phyloP scores from a whole-genome alignment of 371 early-diverging fungal species.

The Basidiobolus meristosporus region DNA sequence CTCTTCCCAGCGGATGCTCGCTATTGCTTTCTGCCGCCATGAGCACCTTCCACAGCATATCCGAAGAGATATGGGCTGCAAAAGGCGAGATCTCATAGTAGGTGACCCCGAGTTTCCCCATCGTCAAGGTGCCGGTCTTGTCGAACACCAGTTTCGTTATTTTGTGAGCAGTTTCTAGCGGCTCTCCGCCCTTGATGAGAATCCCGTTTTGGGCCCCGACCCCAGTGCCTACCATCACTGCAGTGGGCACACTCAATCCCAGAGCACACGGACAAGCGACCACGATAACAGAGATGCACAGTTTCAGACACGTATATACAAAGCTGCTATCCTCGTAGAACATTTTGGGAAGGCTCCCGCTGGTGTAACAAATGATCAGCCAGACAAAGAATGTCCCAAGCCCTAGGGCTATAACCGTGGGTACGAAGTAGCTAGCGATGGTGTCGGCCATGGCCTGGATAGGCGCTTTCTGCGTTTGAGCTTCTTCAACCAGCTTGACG shows the following conservation, averaged over 20 bases:
- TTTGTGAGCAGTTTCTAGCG: conserved; percentile 62
- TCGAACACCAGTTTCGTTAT: conserved; percentile 84
- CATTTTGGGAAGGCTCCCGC: conserved; percentile 23
- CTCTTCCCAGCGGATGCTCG: conserved; percentile 79
- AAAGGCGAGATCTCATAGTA: conserved; percentile 7
- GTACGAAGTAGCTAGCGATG: conserved; percentile 83
- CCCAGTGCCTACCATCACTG: conserved; percentile 96
- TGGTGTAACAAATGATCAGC: conserved; percentile 32
- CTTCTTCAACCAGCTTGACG: conserved; percentile 74
- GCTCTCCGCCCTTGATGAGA: conserved; percentile 67
- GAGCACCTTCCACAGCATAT: conserved; percentile 27
- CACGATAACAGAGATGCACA: conserved; percentile 86
- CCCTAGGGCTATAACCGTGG: conserved; percentile 52
- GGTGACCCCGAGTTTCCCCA: conserved; percentile 62
- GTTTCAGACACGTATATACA: conserved; percentile 64
- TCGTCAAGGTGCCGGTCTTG: conserved; percentile 91
- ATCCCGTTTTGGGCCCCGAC: conserved; percentile 84
- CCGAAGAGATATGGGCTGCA: conserved; percentile 9
- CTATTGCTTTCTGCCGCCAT: conserved; percentile 63
- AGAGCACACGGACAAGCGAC: conserved; percentile 96
- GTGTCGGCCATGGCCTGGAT: conserved; percentile 68
- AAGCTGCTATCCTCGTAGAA: conserved; percentile 32
- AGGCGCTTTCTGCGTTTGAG: conserved; percentile 70
- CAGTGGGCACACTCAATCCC: conserved; percentile 90
- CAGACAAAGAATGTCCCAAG: conserved; percentile 58